Base-by-base conservation (phyloP, 768 basidiomycete species). In the Boletus insuetus region DNA sequence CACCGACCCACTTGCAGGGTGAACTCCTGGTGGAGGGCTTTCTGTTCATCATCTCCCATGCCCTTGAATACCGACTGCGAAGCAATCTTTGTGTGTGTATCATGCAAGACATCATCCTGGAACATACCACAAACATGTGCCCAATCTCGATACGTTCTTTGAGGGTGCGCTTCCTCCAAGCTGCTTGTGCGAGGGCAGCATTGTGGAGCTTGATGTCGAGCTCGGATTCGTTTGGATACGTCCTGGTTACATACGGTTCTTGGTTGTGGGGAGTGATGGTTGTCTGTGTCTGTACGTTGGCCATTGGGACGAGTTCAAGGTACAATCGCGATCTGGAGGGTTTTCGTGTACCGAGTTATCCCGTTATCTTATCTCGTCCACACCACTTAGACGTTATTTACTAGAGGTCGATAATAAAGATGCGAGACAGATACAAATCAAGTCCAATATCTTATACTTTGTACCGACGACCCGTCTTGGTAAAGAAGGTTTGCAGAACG, bases 401-500 rank as follows among this genome's bases (percentile, higher is more conserved):
- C 26, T 11, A 48, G 29, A 5, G 22, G 16, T 38, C 16, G 26
- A 20, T 48, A 58, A 58, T 41, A 55, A 50, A 45, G 12, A 49
- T 47, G 34, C 41, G 37, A 58, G 38, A 32, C 19, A 22, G 48
- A 49, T 53, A 55, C 63, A 59, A 43, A 29, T 51, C 44, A 49
- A 49, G 48, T 56, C 24, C 19, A 38, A 39, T 31, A 35, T 61
- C 70, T 44, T 84, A 93, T 66, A 92, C 91, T 77, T 91, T 92
- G 78, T 93, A 94, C 66, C 85, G 79, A 70, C 91, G 82, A 35
- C 91, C 92, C 9, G 93, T 94, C 71, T 87, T 84, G n/a, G 91
- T 94, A 75, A 98, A 98, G 85, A 96, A 98, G 19, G 92, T 95
- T 73, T 95, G 93, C 22, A 98, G 81, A 43, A 95, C 77, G 69